These are phyloP conservation scores for Fraxinus sp. DNA, from an alignment of 305 asterid species.

Conservation along the genomic window DNA sequence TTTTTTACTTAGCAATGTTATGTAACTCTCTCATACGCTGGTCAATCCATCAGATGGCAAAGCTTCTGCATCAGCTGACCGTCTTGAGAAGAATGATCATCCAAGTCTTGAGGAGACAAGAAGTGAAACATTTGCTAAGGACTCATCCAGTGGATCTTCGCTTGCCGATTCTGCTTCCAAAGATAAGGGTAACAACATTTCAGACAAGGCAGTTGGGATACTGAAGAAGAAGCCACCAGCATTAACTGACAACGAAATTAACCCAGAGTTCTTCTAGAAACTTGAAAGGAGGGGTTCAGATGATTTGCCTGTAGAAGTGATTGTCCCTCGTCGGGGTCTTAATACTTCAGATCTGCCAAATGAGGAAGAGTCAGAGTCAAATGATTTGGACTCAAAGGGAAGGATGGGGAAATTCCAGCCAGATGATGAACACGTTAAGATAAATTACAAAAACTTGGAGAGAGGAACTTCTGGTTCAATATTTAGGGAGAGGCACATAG, in stretches of 20 bases:
- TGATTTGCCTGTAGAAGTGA: constrained; percentile 95
- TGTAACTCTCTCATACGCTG: constrained; percentile 26
- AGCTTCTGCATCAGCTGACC: constrained; percentile 58
- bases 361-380: constrained; percentile 58
- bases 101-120: constrained; percentile 46
- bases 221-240: constrained; percentile 84
- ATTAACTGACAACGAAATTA: constrained; percentile 80
- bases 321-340: constrained; percentile 73
- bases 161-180: constrained; percentile 48
- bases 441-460: constrained; percentile 37
- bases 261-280: constrained; percentile 95
- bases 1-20: constrained; percentile 15
- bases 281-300: constrained; percentile 79
- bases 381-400: constrained; percentile 45
- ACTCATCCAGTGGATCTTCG: constrained; percentile 50
- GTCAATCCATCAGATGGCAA: constrained; percentile 57
- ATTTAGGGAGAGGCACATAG: constrained; percentile 36
- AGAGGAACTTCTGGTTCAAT: constrained; percentile 42
- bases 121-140: constrained; percentile 44
- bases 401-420: constrained; percentile 43
- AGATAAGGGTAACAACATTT: constrained; percentile 56
- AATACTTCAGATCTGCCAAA: constrained; percentile 53
- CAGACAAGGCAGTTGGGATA: constrained; percentile 87
- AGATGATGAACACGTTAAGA: constrained; percentile 33
- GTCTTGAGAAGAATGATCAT: constrained; percentile 47